Base-by-base conservation (phyloP, 164 flowering plant species). In the Magnolia sinica region DNA sequence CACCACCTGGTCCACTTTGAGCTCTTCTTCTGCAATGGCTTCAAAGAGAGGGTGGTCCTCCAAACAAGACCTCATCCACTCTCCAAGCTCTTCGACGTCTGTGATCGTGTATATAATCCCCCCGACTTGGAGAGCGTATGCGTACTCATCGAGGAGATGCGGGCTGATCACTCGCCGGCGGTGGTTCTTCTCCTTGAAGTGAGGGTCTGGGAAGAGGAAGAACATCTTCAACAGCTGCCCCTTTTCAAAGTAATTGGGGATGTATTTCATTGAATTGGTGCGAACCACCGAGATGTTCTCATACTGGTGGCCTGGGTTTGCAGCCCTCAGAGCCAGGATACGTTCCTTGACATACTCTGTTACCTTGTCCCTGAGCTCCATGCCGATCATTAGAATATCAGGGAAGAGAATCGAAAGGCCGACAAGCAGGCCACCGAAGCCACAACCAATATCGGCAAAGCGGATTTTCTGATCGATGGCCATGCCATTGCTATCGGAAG, bases 131-230 rank as follows among this genome's bases (percentile, higher is more conserved):
- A 95, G 91, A 27, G 81, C 86, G 81, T 91, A 95, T 50, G 98
- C 99, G 80, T 95, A 95, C 78, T 95, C 99, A 37, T 93, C 98
- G 27, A 95, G 85, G 86, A 95, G 80, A 77, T 86, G 89, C 7
- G 88, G 84, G 77, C 97, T 91, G 70, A 93, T 93, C 50, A 93
- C 98, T 23, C 98, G 83, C 0, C 98, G 89, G 2, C 98, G 83
- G 78, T 92, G 97, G 77, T 95, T 95, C 83, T 95, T 95, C 88
- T 92, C 98, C 76, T 95, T 93, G 85, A 95, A 95, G 77, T 95
- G 98, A n/a, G 98, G 98, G 79, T 95, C 98, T 0, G 98, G 98
- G 76, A 95, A 95, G 76, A 93, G 77, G 82, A 93, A 95, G 74
- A 95, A 93, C 98, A 95, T 92, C 90, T 95, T 95, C 2, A 87